Percentiles rank a stretch among this genome's conserved stretches.
Conservation (phyloP, 164 flowering plant species). For the Liriodendron chinense region DNA sequence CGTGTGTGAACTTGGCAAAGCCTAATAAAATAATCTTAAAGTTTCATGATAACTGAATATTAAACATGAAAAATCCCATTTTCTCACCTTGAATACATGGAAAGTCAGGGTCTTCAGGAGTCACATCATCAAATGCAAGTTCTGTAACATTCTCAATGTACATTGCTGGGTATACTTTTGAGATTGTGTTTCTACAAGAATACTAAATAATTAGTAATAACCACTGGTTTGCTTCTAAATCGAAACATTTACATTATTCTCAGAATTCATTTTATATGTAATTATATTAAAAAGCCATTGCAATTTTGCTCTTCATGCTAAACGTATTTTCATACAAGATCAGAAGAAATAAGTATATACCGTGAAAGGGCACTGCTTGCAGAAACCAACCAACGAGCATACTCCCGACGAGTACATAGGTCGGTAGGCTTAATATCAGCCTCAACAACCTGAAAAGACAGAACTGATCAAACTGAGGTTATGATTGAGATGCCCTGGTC, state of each 20-base stretch:
- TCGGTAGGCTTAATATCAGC: slow-evolving; percentile 73
- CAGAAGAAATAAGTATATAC: slow-evolving; percentile 26
- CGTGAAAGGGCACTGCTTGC: slow-evolving; percentile 88
- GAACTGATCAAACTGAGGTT: not conserved
- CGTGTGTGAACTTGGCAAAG: not conserved
- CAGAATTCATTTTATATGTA: not conserved
- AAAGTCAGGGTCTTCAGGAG: slow-evolving; percentile 94
- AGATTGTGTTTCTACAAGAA: slow-evolving; percentile 55
- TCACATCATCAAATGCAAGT: slow-evolving; percentile 95
- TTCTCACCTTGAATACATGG: slow-evolving; percentile 85
- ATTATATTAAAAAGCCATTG: not conserved
- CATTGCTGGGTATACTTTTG: slow-evolving; percentile 99
- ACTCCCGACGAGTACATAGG: slow-evolving; percentile 94
- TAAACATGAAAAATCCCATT: not conserved
- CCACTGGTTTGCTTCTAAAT: not conserved
- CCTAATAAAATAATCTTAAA: not conserved
- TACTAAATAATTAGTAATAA: not conserved
- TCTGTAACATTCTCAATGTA: slow-evolving; percentile 89
- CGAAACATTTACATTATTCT: not conserved
- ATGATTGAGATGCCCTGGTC: not conserved
- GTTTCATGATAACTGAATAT: not conserved
- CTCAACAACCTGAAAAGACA: slow-evolving; percentile 73
- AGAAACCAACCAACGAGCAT: slow-evolving; percentile 95
- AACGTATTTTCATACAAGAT: slow-evolving; percentile 1
- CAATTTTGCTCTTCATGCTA: not conserved